These are phyloP conservation scores for Cryptococcus amylolentus DNA, from an alignment of 1,284 basidiomycete species.

Conservation along the genomic window DNA sequence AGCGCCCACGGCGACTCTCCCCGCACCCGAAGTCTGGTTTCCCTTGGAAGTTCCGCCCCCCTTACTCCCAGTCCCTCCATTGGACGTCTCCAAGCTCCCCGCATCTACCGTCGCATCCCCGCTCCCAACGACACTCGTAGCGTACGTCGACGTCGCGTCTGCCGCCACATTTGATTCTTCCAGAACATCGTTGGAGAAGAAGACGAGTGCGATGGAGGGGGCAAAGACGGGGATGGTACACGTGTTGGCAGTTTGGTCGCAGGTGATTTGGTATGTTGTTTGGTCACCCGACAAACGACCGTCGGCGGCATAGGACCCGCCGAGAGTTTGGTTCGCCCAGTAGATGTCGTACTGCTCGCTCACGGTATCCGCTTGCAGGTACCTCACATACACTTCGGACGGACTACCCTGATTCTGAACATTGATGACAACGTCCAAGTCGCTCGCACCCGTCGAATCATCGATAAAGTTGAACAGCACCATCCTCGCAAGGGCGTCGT, in stretches of 20 bases:
- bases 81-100: conserved; percentile 43
- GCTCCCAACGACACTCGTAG: conserved; percentile 51
- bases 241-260: conserved; percentile 47
- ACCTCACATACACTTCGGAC: conserved; percentile 33
- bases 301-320: conserved; percentile 60
- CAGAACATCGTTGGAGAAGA: conserved; percentile 57
- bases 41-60: conserved; percentile 20
- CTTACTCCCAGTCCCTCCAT: conserved; percentile 38
- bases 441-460: conserved; percentile 51
- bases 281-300: conserved; percentile 59
- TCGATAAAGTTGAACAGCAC: conserved; percentile 64
- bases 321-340: conserved; percentile 70
- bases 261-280: conserved; percentile 57
- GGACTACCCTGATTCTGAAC: conserved; percentile 24
- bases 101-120: conserved; percentile 43
- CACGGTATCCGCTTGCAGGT: conserved; percentile 53
- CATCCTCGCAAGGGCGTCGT: conserved; percentile 54
- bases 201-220: conserved; percentile 68
- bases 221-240: conserved; percentile 66
- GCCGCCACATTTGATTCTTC: conserved; percentile 46
- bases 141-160: conserved; percentile 54
- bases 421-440: conserved; percentile 30
- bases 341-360: conserved; percentile 66
- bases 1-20: not conserved
- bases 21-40: not conserved